Base-by-base conservation (phyloP, 2,329 filamentous ascomycete genomes). In the Penicillium sp. region DNA sequence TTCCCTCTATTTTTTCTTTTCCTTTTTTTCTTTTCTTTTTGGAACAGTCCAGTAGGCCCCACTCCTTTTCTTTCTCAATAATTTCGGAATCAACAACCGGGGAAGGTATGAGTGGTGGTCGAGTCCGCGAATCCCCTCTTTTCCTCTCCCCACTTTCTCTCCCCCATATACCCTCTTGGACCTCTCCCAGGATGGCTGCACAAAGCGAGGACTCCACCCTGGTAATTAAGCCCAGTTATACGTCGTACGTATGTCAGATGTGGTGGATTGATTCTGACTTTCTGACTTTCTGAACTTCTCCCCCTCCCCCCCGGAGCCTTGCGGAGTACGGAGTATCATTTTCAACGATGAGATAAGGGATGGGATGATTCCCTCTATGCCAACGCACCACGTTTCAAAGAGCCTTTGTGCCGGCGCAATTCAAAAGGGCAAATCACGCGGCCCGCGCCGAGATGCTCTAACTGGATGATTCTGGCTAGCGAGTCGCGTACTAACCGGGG, bases 371-470 rank as follows among this genome's bases (percentile, higher is more conserved):
- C 11, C 11, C 29, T 46, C 41, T 21, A 19, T 35, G 52, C 26
- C 52, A 55, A 46, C 39, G 24, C 53, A 51, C 35, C 39, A 43
- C 33, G 52, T 53, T 53, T 53, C 52, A 19, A 37, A 41, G 51
- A 39, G 29, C 49, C 39, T 44, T 33, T n/a, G 24, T 39, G 21
- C 45, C 31, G 45, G 44, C 45, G 22, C 33, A 35, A 10, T 54
- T 55, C 26, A 43, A 55, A 55, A 45, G 39, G 46, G 47, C 11
- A 50, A 43, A 60, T 49, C 41, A 51, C 46, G 57, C 60, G 60
- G 60, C 55, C 55, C 57, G 57, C 57, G 43, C 57, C 60, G 57
- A 59, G 58, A 57, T 48, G 24, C 27, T 31, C 26, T 48, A 22
- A 37, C 47, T 49, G 47, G 47, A 21, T 37, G 29, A 37, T 19